Base-by-base conservation (phyloP, 257 asterid species). In the Plantago major region DNA sequence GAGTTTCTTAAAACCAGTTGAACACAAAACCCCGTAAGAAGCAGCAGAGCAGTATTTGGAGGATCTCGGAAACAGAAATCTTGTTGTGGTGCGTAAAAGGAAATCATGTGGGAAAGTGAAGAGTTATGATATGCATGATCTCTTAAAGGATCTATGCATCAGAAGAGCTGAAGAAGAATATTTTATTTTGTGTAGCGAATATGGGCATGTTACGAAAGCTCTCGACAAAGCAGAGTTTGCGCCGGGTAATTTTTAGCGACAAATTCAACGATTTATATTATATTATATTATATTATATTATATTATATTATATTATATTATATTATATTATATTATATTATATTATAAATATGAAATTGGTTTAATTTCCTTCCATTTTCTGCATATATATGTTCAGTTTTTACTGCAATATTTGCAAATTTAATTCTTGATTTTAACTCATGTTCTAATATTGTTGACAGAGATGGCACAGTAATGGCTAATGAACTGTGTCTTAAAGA, bases 91-190 rank as follows among this genome's bases (percentile, higher is more conserved):
- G 17, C 53, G 28, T 38, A 12, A 45, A 11, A 11, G 26, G 18
- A 60, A 58, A 55, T 50, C 63, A 13, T 43, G 37, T 12, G 67
- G 71, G 37, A 50, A 54, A 65, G 52, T 68, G 44, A 60, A 60
- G 17, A 38, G 44, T 17, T 71, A 65, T 38, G 38, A 28, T 37
- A 40, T 65, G 38, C 76, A 71, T 65, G 71, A 71, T 59, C 66
- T 71, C 7, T 3, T 71, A 17, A 50, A 67, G 46, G 67, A 65
- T 15, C 46, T 71, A 45, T 71, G 71, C 44, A 22, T 64, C 12
- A 65, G 12, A 16, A 54, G 58, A 70, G 70, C 56, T 56, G 42
- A 37, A 16, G 1, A 56, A 4, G 74, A 63, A 44, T 49, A 28
- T 46, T 70, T 70, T 46, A 10, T 63, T 2, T 13, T 51, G 17